Conservation (phyloP, 352 stramenopile genomes). For the Pythium myriotylum region DNA sequence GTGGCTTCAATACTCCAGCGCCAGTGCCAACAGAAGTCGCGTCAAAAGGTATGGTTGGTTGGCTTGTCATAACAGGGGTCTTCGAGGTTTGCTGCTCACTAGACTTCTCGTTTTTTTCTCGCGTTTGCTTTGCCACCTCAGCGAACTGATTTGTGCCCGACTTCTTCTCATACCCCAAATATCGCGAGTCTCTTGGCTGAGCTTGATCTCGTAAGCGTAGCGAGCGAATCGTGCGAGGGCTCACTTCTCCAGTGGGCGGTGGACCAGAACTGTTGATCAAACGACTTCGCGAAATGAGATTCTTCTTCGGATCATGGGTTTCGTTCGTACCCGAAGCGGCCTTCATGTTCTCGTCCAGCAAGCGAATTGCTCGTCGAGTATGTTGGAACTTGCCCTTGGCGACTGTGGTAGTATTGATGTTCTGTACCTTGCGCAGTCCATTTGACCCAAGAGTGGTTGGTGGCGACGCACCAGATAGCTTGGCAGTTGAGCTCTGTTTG, state of each 20-base stretch:
- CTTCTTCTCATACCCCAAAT: conserved; percentile 9
- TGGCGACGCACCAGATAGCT: neutral
- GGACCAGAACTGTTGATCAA: neutral
- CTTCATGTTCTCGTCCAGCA: conserved; percentile 21
- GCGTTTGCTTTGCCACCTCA: conserved; percentile 6
- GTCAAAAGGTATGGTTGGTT: neutral
- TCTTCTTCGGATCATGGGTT: conserved; percentile 12
- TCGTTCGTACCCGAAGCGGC: neutral
- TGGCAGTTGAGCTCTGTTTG: neutral
- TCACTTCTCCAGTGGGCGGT: conserved; percentile 6
- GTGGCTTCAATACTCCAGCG: conserved; percentile 10
- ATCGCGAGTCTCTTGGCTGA: neutral
- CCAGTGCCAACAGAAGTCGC: conserved; percentile 11
- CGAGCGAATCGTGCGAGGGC: conserved; percentile 1
- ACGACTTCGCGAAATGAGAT: conserved; percentile 9
- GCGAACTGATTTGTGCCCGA: neutral
- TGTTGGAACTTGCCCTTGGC: conserved; percentile 26
- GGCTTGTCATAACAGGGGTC: neutral
- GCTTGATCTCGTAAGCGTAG: conserved; percentile 1
- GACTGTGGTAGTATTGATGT: conserved; percentile 26
- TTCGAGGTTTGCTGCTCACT: neutral
- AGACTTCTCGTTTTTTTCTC: conserved; percentile 12
- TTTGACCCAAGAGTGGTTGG: conserved; percentile 20
- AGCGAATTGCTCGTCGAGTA: conserved; percentile 13
- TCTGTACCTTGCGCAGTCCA: conserved; percentile 20